A percentile compares a stretch with the other conserved stretches of the same genome.
These are phyloP conservation scores for Ophiostoma perfectum DNA, from an alignment of 2,329 filamentous ascomycete genomes.

Conservation along the genomic window DNA sequence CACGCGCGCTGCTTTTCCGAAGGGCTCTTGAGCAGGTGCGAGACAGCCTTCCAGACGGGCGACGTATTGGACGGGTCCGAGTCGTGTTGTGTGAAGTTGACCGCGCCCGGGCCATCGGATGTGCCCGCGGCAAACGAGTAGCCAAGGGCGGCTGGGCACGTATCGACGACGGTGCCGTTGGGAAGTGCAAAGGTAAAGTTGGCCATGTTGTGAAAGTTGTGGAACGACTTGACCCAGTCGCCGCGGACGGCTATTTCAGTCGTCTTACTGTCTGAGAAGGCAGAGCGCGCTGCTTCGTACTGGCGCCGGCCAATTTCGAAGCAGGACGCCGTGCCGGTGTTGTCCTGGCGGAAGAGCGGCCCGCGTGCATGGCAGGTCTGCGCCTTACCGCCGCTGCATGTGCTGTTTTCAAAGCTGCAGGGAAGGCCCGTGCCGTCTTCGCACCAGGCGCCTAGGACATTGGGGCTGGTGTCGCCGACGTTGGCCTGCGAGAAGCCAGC, in stretches of 20 bases:
- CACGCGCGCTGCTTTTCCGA: constrained; percentile 65
- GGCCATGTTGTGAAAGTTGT: constrained; percentile 74
- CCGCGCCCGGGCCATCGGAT: constrained; percentile 78
- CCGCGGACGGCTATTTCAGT: constrained; percentile 50
- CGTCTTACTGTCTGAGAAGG: constrained; percentile 31
- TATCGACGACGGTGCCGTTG: constrained; percentile 65
- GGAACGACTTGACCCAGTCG: constrained; percentile 67
- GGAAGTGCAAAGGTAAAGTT: constrained; percentile 65
- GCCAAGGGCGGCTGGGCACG: constrained; percentile 79
- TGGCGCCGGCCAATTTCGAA: constrained; percentile 68
- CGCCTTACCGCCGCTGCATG: constrained; percentile 62
- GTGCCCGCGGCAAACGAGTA: constrained; percentile 89
- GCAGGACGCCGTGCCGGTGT: constrained; percentile 69
- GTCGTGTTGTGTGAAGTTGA: constrained; percentile 87
- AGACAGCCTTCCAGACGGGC: constrained; percentile 74
- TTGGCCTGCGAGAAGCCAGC: constrained; percentile 90
- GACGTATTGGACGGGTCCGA: constrained; percentile 59
- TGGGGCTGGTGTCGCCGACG: constrained; percentile 86
- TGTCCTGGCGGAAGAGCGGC: constrained; percentile 58
- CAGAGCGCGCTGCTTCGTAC: constrained; percentile 48
- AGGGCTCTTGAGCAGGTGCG: constrained; percentile 65
- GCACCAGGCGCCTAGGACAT: constrained; percentile 81
- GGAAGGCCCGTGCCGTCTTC: constrained; percentile 69
- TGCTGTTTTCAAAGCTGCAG: constrained; percentile 72
- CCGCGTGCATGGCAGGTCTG: constrained; percentile 67